These are phyloP conservation scores for Ottelia alismoides DNA, from an alignment of 106 monocot genomes.

Conservation along the genomic window DNA sequence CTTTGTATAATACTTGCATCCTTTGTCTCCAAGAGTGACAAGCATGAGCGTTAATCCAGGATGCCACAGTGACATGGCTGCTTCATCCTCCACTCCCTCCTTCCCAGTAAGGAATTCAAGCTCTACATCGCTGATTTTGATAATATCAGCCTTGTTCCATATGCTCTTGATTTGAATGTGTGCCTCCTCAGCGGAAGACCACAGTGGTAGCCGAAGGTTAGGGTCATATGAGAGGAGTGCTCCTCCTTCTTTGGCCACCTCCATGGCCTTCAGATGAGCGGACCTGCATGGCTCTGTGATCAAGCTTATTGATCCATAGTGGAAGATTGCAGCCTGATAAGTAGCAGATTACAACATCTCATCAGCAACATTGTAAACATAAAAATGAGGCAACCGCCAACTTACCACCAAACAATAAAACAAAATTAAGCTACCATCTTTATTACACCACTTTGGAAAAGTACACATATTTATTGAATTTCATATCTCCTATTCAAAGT, in stretches of 20 bases:
- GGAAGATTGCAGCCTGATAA: too few relatives aligned
- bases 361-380: too few relatives aligned
- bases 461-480: too few relatives aligned
- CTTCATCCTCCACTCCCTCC: constrained; percentile 11
- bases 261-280: constrained; percentile 29
- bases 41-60: constrained; percentile 10
- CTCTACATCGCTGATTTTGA: constrained; percentile 34
- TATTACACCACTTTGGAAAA: too few relatives aligned
- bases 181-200: constrained; percentile 24
- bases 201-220: constrained; percentile 25
- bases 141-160: constrained; percentile 29
- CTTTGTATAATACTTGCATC: constrained; percentile 25
- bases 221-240: constrained; percentile 31
- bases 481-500: too few relatives aligned
- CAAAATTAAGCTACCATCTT: too few relatives aligned
- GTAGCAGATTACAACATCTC: too few relatives aligned
- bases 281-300: constrained; percentile 29
- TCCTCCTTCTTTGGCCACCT: constrained; percentile 15
- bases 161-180: constrained; percentile 27
- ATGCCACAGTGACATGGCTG: constrained; percentile 20
- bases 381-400: too few relatives aligned
- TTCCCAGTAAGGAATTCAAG: constrained; percentile 21
- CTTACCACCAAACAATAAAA: too few relatives aligned
- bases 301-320: constrained; percentile 29
- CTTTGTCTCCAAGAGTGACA: constrained; percentile 18